Evolutionary conservation across 805 yeast genomes (phyloP), one percentile per base, ranked within the genome.

Genomic region (Komagataella mondaviorum): DNA sequence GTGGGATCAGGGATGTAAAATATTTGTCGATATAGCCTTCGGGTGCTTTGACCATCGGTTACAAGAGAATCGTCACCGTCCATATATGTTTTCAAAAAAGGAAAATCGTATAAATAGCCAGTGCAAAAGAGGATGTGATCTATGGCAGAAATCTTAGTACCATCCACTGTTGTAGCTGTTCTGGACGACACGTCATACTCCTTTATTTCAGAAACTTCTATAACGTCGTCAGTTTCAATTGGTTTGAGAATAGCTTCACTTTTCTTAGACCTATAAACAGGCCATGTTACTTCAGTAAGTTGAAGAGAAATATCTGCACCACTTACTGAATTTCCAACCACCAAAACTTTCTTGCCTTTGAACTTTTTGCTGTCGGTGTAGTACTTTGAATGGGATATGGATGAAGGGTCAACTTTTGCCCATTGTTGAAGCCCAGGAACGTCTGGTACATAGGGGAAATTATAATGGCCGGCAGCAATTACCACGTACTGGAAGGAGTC

Each of bases 91-190:
- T 75, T 71, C 49, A 87, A 63, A 57, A 77, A 84, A 18, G 95
- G 93, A 52, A 77, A 70, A 44, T 78, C 74, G 59, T 80, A 80
- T 48, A 78, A 68, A 63, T 85, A 87, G 1, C 95, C 95, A 0
- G 95, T 86, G 49, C 87, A 85, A 61, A 81, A 84, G 7, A 86
- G 67, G 7, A 87, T 67, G 20, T 60, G 59, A 55, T 85, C 90
- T 45, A 85, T 75, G 44, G 69, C 70, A 1, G 57, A 56, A 2
- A 81, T 53, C 8, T 57, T 62, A 2, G 63, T 56, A 2, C 84
- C 88, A 55, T 78, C 79, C 3, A 57, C 68, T 52, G 82, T 76
- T 10, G 63, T 59, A 1, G 81, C 72, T 0, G 69, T 58, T 48
- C 64, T 61, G 23, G 58, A 54, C 17, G 61, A 56, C 10, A 57